Evolutionary conservation across 768 basidiomycete species (phyloP).

Genomic region (Paxillus involutus): DNA sequence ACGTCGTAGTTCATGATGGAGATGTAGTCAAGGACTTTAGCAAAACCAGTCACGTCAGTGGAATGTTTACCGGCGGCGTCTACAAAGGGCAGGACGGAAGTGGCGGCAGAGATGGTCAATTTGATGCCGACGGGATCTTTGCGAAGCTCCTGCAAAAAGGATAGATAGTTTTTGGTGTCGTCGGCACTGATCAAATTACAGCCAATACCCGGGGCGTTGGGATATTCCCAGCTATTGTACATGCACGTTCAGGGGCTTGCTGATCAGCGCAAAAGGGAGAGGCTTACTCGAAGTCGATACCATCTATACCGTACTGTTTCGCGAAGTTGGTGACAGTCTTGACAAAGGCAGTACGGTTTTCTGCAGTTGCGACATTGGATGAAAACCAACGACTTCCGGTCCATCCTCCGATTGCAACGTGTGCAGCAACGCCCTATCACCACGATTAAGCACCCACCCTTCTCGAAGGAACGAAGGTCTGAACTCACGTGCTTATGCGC

Average conservation of each 20-base stretch:
- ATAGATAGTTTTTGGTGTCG: slow-evolving; percentile 76
- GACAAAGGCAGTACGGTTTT: slow-evolving; percentile 61
- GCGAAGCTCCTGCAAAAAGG: slow-evolving; percentile 69
- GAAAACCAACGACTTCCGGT: slow-evolving; percentile 63
- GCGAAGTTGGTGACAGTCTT: slow-evolving; percentile 50
- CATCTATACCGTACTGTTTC: slow-evolving; percentile 50
- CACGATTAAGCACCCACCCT: neutral
- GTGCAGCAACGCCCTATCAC: slow-evolving; percentile 50
- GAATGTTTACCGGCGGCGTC: slow-evolving; percentile 58
- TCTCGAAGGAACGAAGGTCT: neutral
- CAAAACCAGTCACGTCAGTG: slow-evolving; percentile 73
- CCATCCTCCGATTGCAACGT: slow-evolving; percentile 70
- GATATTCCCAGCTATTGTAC: slow-evolving; percentile 77
- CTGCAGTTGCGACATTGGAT: slow-evolving; percentile 48
- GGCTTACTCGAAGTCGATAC: slow-evolving; percentile 37
- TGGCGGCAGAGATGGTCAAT: slow-evolving; percentile 69
- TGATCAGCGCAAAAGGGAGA: neutral
- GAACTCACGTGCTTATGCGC: slow-evolving; percentile 33
- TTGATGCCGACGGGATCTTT: slow-evolving; percentile 41
- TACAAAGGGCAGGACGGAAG: slow-evolving; percentile 61
- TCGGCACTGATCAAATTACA: slow-evolving; percentile 56
- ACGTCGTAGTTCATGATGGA: slow-evolving; percentile 69
- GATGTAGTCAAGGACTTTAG: slow-evolving; percentile 65
- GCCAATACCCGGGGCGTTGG: slow-evolving; percentile 58
- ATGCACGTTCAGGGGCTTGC: slow-evolving; percentile 8